A percentile compares a stretch with the other conserved stretches of the same genome.
phyloP scores from a whole-genome alignment of 2,329 filamentous ascomycete species.

The Talaromyces sp. region DNA sequence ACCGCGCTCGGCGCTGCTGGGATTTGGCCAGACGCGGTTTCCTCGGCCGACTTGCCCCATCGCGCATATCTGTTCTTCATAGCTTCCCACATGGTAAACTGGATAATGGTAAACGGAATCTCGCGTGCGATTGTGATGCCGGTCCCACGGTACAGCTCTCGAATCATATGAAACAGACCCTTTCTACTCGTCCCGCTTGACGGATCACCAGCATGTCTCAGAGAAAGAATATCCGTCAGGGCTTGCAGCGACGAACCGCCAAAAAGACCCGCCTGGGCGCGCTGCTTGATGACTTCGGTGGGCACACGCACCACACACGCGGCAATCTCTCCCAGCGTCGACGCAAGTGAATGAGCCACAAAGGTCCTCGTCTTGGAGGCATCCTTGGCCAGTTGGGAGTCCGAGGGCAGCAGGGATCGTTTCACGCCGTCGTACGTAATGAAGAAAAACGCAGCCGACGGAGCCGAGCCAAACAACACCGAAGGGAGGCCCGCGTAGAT shows the following conservation, averaged over 20 bases:
- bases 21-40: conserved; percentile 40
- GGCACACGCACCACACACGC: conserved; percentile 90
- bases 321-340: conserved; percentile 79
- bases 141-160: conserved; percentile 87
- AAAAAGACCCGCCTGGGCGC: conserved; percentile 82
- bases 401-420: conserved; percentile 37
- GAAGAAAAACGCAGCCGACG: conserved; percentile 95
- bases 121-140: conserved; percentile 89
- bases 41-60: conserved; percentile 21
- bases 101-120: conserved; percentile 94
- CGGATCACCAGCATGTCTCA: conserved; percentile 31
- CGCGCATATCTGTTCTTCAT: conserved; percentile 60
- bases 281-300: conserved; percentile 95
- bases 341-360: conserved; percentile 74
- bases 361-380: conserved; percentile 30
- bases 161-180: conserved; percentile 57
- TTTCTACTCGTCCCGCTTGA: conserved; percentile 31
- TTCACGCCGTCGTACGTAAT: conserved; percentile 83
- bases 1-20: conserved; percentile 73
- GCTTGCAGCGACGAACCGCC: conserved; percentile 63
- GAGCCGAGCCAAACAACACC: conserved; percentile 84
- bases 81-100: conserved; percentile 94
- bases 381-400: conserved; percentile 9
- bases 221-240: conserved; percentile 62
- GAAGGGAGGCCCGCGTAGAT: conserved; percentile 91